Conservation (phyloP, 2,329 filamentous ascomycete genomes). For the Aschersonia sp. region DNA sequence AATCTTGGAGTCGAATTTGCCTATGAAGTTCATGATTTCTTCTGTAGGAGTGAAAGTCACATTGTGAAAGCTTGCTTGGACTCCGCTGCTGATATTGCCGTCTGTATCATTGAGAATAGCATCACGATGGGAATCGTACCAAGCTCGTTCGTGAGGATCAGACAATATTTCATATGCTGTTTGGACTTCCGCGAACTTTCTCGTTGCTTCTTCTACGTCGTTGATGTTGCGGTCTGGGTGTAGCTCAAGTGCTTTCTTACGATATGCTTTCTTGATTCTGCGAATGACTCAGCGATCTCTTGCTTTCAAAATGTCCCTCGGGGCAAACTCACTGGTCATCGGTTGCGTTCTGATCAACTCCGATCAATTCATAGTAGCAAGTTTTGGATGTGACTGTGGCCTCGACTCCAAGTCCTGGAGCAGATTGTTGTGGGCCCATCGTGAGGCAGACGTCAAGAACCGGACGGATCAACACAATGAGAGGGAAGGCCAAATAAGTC, state of each 20-base stretch:
- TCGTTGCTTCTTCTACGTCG: conserved; percentile 71
- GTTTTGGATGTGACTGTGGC: conserved; percentile 39
- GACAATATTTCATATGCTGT: conserved; percentile 92
- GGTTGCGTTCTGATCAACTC: conserved; percentile 55
- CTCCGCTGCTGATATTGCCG: conserved; percentile 24
- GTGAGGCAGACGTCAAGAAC: neutral
- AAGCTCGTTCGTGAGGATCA: conserved; percentile 86
- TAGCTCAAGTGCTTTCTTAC: conserved; percentile 77
- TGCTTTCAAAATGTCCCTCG: neutral
- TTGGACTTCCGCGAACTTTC: conserved; percentile 80
- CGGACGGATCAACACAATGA: neutral
- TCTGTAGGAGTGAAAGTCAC: conserved; percentile 65
- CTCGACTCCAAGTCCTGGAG: conserved; percentile 10
- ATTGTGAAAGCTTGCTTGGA: conserved; percentile 49
- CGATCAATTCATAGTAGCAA: conserved; percentile 78
- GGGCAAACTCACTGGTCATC: conserved; percentile 58
- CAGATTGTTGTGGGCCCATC: conserved; percentile 45
- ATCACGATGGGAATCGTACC: conserved; percentile 92
- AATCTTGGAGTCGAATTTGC: conserved; percentile 64
- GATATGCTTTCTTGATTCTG: conserved; percentile 88
- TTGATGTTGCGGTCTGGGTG: conserved; percentile 91
- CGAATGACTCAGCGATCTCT: neutral
- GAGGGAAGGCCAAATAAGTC: neutral
- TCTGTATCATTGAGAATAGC: conserved; percentile 62
- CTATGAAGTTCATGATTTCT: conserved; percentile 65